Base-by-base conservation (phyloP, 805 yeast species). In the Phaffomyces opuntiae region DNA sequence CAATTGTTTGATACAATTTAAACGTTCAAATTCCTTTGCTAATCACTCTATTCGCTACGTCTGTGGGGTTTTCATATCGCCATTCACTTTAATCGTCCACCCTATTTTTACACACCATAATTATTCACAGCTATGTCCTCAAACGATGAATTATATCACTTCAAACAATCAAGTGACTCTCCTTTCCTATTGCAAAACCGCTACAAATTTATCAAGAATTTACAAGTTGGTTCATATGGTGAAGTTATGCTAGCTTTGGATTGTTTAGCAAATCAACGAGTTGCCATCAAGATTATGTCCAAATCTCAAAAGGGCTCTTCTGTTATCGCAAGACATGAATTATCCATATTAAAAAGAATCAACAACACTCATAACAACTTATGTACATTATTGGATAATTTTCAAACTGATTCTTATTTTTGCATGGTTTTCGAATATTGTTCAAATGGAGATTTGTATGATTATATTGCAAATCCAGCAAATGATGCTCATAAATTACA, bases 381-480 rank as follows among this genome's bases (percentile, higher is more conserved):
- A 36, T 81, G 87, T 55, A 72, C 75, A 45, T 62, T 84, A 53
- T 53, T 80, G 24, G 81, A 81, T 50, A 65, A 67, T 49, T 79
- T 81, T 52, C 82, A 80, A 53, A 74, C 83, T 13, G 62, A 66
- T 7, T 64, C 70, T 19, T 73, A 72, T 52, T 71, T 74, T 49
- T 72, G 78, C 19, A 57, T 84, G 52, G 82, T 81, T 14, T 67
- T 84, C 56, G 90, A 84, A 60, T 81, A 76, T 60, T 81, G 85
- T 50, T 70, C 74, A 36, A 69, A 73, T 41, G 89, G 89, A 32
- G 90, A 83, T 52, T 63, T 83, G 42, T 81, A 81, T 56, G 90
- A 83, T 56, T 68, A 64, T 43, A 55, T 70, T 38, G 62, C 63
- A 29, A 50, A 53, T 36, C 45, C 51, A 12, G 49, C 50, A 11